Base-by-base conservation (phyloP, 768 basidiomycete species). In the Nidularia sp. region DNA sequence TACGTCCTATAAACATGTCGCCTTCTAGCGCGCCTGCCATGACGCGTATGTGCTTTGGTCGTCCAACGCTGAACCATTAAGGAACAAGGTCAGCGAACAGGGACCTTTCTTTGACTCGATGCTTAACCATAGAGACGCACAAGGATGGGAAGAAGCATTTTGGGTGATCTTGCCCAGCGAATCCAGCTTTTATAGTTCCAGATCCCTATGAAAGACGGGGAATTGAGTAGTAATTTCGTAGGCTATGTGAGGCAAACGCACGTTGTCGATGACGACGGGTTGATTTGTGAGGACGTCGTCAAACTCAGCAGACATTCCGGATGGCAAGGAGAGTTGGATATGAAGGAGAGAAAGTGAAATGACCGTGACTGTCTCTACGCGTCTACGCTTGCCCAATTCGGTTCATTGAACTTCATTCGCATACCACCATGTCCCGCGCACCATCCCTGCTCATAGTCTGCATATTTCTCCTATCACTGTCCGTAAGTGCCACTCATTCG, bases 91-190 rank as follows among this genome's bases (percentile, higher is more conserved):
- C 59, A 61, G 61, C 49, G 54, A 55, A 53, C 55, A 59, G 53
- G 57, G 52, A 56, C n/a, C n/a, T n/a, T n/a, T n/a, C n/a, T n/a
- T n/a, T n/a, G n/a, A n/a, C n/a, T n/a, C n/a, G n/a, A 59, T 57
- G 54, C 59, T 62, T 68, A 73, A 73, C 68, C 68, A 62, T 69
- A 8, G 36, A 63, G 64, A 84, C 93, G 75, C 73, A 97, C 95
- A 93, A 98, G 57, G 94, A 97, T 56, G 97, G 95, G 64, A 98
- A 98, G 80, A 95, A 98, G 67, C 95, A 98, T 81, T 97, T 97
- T 42, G 97, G 97, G 66, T 97, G 94, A 70, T 98, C 96, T 71
- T 98, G 91, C 45, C 97, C 97, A 50, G 97, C 97, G 66, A 99
- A 99, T 39, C 97, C 97, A 54, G 97, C 97, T 71, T 98, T 99